phyloP scores from a whole-genome alignment of 495 filamentous ascomycete species.

The Hypoxylon intermedium region DNA sequence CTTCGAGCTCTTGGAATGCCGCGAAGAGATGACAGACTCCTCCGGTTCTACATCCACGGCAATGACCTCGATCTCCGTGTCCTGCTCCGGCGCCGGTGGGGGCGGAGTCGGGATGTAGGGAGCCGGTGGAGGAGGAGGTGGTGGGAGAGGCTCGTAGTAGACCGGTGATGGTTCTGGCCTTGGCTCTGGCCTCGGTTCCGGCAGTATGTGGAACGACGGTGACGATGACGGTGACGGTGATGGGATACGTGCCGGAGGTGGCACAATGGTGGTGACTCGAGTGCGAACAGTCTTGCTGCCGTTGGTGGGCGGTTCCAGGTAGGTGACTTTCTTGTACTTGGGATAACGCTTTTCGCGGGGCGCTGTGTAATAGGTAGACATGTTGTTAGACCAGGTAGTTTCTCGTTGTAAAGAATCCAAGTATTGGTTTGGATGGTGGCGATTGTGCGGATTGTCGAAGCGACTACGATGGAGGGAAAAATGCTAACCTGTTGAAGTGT shows the following conservation, averaged over 20 bases:
- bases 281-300: constrained; percentile 49
- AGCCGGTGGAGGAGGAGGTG: constrained; percentile 28
- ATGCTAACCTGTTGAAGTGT: constrained; percentile 42
- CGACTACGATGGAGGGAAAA: constrained; percentile 2
- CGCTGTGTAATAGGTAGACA: constrained; percentile 41
- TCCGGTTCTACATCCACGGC: constrained; percentile 59
- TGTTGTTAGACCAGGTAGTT: constrained; percentile 31
- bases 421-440: constrained; percentile 3
- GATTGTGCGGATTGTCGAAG: constrained; percentile 1
- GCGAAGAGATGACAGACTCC: constrained; percentile 28
- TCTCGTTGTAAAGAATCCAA: not conserved
- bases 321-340: constrained; percentile 55
- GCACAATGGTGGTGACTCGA: constrained; percentile 53
- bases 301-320: constrained; percentile 51
- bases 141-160: constrained; percentile 32
- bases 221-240: constrained; percentile 46
- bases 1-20: constrained; percentile 37
- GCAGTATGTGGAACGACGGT: constrained; percentile 31
- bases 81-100: constrained; percentile 32
- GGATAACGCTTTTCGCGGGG: constrained; percentile 42
- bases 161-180: constrained; percentile 35
- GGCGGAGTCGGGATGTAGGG: constrained; percentile 18
- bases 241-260: constrained; percentile 41
- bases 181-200: constrained; percentile 29
- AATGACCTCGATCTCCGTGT: constrained; percentile 57